Evolutionary conservation across 192 early-diverging fungal genomes (phyloP).

Genomic region (Gamsiella multidivaricata): DNA sequence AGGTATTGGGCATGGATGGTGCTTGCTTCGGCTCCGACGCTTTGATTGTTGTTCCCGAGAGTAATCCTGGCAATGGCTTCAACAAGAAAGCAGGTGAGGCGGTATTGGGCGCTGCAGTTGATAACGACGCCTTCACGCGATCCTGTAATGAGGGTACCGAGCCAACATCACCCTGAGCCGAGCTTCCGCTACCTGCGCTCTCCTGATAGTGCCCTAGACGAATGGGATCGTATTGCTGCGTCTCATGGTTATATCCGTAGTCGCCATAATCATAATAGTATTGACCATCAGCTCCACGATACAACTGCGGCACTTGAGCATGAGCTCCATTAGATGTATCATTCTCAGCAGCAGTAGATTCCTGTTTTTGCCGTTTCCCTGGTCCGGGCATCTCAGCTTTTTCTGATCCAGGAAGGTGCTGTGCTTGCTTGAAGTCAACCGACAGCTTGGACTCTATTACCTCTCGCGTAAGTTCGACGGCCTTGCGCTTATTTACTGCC

Average conservation of each 20-base stretch:
- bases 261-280: conserved; percentile 52
- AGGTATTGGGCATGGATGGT: conserved; percentile 11
- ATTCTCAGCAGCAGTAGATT: background rate
- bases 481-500: conserved; percentile 65
- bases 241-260: conserved; percentile 49
- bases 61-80: conserved; percentile 11
- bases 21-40: conserved; percentile 12
- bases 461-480: conserved; percentile 67
- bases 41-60: background rate
- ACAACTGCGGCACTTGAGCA: conserved; percentile 2
- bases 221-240: conserved; percentile 36
- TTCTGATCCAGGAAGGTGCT: conserved; percentile 34
- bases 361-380: conserved; percentile 3
- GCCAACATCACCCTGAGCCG: background rate
- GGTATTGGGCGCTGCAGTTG: conserved; percentile 6
- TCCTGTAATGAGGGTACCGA: background rate
- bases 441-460: conserved; percentile 69
- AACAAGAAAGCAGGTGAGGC: background rate
- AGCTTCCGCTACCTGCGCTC: background rate
- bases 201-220: conserved; percentile 5
- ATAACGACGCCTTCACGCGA: conserved; percentile 46
- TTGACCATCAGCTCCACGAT: conserved; percentile 32
- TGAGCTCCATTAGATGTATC: background rate
- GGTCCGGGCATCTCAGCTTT: background rate
- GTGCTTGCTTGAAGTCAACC: conserved; percentile 42